A percentile compares a stretch with the other conserved stretches of the same genome.
phyloP scores from a whole-genome alignment of 2,329 filamentous ascomycete genomes.

The Pseudogymnoascus sp. region DNA sequence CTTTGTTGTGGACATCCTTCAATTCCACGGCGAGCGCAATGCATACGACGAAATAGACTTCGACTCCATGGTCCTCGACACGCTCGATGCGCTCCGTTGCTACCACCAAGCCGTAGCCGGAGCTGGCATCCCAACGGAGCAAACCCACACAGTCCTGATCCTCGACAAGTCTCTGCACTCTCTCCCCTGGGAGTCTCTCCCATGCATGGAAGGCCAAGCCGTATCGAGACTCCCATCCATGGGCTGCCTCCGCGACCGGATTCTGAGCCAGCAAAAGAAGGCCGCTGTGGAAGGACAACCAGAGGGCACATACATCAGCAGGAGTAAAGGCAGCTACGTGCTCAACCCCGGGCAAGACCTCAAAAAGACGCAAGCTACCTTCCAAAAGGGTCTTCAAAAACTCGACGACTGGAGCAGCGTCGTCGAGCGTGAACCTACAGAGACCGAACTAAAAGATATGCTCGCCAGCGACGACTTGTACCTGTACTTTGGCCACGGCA shows the following conservation, averaged over 20 bases:
- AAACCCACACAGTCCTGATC: conserved; percentile 73
- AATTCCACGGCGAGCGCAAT: conserved; percentile 93
- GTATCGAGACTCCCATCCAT: conserved; percentile 86
- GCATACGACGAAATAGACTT: conserved; percentile 98
- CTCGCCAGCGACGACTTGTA: conserved; percentile 63
- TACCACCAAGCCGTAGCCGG: conserved; percentile 54
- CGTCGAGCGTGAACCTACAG: conserved; percentile 60
- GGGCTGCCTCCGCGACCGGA: conserved; percentile 67
- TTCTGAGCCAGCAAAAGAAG: conserved; percentile 37
- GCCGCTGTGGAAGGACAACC: conserved; percentile 13
- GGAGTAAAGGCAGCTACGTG: conserved; percentile 61
- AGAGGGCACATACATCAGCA: conserved; percentile 48
- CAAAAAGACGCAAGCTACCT: conserved; percentile 66
- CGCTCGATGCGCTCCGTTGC: conserved; percentile 70
- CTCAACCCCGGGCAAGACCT: conserved; percentile 86
- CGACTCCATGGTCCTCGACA: conserved; percentile 81
- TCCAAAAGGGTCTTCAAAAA: conserved; percentile 56
- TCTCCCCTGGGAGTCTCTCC: conserved; percentile 94
- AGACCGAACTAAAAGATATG: conserved; percentile 64
- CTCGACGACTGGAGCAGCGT: conserved; percentile 66
- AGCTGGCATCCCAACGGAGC: conserved; percentile 28
- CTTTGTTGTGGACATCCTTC: conserved; percentile 91
- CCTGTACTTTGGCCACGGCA: conserved; percentile 94
- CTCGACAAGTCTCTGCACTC: conserved; percentile 84
- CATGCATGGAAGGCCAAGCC: conserved; percentile 69